Evolutionary conservation across 2,329 filamentous ascomycete species (phyloP), one percentile per base, ranked within the genome.

Genomic region (Nigrograna mackinnonii): DNA sequence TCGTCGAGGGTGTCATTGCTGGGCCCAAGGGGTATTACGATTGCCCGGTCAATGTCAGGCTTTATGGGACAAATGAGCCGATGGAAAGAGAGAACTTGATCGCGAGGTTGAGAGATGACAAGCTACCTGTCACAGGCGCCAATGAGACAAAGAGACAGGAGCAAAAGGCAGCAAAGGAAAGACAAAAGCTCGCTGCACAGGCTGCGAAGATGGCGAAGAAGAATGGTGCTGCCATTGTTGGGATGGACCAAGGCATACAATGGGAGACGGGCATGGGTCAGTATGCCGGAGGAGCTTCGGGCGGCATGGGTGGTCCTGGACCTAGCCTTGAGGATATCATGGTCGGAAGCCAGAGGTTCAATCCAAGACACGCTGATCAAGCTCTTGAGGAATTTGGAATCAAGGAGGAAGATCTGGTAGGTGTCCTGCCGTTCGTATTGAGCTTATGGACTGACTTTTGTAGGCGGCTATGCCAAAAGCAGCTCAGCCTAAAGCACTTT

Each of bases 371-470:
- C 46, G 79, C 82, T 32, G 79, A 77, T 13, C 79, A 85, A 59
- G 79, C 84, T 11, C 78, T 85, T 5, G 86, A 91, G 57, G 79
- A 81, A 28, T 80, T 92, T 55, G 86, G 87, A 1, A 77, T 84
- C 54, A 80, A 83, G 26, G 89, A 95, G 68, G 77, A 83, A 1
- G 75, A 84, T 13, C 71, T 96, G 39, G 58, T 56, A 38, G 55
- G 50, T 35, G 6, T 31, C 32, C 7, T 32, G 9, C 4, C 4
- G 13, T 11, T 36, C 22, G 4, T 24, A 28, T 5, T 37, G 6
- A 3, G 6, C 20, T 18, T 11, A 26, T 9, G n/a, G 7, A 35
- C 48, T 60, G 35, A 60, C 39, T n/a, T 21, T 13, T 20, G 20
- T 33, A 59, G 53, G 79, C 80, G 5, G 79, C 81, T 32, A 82